Evolutionary conservation across 1,284 basidiomycete species (phyloP).

Genomic region (Apiotrichum porosum): DNA sequence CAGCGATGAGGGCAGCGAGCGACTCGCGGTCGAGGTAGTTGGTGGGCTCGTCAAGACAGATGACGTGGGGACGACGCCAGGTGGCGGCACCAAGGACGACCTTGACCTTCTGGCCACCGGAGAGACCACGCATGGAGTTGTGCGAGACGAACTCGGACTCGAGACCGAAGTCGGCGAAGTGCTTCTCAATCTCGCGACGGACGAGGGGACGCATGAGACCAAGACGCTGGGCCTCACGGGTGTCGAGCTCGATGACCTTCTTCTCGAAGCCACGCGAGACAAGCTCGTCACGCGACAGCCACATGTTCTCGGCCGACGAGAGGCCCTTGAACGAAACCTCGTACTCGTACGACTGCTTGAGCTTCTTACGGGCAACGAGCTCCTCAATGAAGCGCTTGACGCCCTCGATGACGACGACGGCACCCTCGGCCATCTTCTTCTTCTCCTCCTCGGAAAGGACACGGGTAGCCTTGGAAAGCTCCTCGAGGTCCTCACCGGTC

Average conservation of each 20-base stretch:
- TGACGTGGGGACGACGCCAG: constrained; percentile 95
- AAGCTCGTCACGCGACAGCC: constrained; percentile 92
- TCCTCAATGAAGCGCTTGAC: constrained; percentile 94
- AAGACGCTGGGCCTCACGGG: constrained; percentile 91
- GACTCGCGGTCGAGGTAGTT: constrained; percentile 98
- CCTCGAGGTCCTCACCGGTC: constrained; percentile 96
- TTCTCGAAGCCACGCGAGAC: constrained; percentile 98
- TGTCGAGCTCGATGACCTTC: constrained; percentile 96
- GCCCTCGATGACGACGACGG: constrained; percentile 78
- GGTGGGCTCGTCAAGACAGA: constrained; percentile 93
- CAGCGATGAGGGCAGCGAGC: constrained; percentile 90
- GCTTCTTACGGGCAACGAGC: constrained; percentile 86
- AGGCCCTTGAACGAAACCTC: constrained; percentile 90
- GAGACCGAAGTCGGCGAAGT: constrained; percentile 85
- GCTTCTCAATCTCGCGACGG: constrained; percentile 95
- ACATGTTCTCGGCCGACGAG: constrained; percentile 91
- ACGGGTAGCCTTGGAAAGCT: constrained; percentile 85
- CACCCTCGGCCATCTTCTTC: constrained; percentile 96
- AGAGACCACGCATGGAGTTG: constrained; percentile 95
- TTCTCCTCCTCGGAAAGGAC: constrained; percentile 81
- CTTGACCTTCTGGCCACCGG: constrained; percentile 84
- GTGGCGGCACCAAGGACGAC: constrained; percentile 97
- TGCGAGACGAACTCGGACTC: constrained; percentile 86
- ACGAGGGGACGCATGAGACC: constrained; percentile 94
- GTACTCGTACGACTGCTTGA: constrained; percentile 98